These are phyloP conservation scores for Colletotrichum shisoi DNA, from an alignment of 2,329 filamentous ascomycete genomes.

Conservation along the genomic window DNA sequence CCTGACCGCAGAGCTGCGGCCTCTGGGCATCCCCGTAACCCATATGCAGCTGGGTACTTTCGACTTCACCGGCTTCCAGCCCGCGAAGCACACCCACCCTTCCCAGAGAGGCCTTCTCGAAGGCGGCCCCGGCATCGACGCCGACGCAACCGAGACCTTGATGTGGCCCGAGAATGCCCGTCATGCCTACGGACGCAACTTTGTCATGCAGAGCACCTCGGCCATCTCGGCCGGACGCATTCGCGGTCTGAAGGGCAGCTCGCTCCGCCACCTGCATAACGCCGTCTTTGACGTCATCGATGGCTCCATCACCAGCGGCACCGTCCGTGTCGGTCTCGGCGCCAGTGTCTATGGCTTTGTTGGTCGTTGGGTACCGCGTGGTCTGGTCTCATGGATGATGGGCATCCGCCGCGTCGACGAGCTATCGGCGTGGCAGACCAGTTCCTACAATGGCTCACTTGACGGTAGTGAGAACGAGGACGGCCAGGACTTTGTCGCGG, in stretches of 20 bases:
- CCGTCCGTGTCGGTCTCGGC: slow-evolving; percentile 83
- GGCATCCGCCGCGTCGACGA: slow-evolving; percentile 72
- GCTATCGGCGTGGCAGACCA: slow-evolving; percentile 62
- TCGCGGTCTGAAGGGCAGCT: slow-evolving; percentile 71
- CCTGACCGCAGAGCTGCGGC: slow-evolving; percentile 78
- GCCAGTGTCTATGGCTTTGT: slow-evolving; percentile 85
- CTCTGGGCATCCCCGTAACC: slow-evolving; percentile 78
- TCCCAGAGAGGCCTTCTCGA: slow-evolving; percentile 52
- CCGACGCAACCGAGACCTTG: slow-evolving; percentile 62
- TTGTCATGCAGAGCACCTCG: slow-evolving; percentile 62
- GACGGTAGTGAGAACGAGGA: slow-evolving; percentile 51
- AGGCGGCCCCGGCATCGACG: slow-evolving; percentile 51
- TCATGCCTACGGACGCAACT: slow-evolving; percentile 69
- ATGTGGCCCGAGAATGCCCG: slow-evolving; percentile 70
- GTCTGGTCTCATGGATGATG: slow-evolving; percentile 92
- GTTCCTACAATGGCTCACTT: slow-evolving; percentile 48
- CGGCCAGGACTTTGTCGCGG: slow-evolving; percentile 60
- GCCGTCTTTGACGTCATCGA: slow-evolving; percentile 90
- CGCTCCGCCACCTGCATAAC: slow-evolving; percentile 80
- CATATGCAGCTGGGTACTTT: slow-evolving; percentile 93
- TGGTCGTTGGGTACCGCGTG: slow-evolving; percentile 78
- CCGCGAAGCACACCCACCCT: slow-evolving; percentile 53
- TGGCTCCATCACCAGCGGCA: slow-evolving; percentile 64
- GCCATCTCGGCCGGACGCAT: slow-evolving; percentile 65
- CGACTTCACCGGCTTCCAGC: slow-evolving; percentile 75